Conservation (phyloP, 1,284 basidiomycete species). For the Porogramme epimiltina region DNA sequence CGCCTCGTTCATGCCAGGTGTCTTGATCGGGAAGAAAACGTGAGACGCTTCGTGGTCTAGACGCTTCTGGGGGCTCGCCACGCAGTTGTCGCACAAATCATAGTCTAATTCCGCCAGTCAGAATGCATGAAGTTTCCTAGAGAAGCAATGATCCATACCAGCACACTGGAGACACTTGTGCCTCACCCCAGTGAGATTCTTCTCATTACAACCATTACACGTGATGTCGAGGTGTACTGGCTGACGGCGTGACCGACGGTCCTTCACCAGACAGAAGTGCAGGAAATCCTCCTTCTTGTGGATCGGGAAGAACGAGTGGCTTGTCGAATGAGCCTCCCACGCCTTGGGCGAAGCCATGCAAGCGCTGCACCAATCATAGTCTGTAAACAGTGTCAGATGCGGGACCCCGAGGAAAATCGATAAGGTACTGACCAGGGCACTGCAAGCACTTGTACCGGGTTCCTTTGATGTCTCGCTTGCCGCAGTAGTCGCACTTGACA, state of each 20-base stretch:
- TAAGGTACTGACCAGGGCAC: constrained; percentile 49
- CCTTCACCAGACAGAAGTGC: constrained; percentile 19
- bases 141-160: constrained; percentile 35
- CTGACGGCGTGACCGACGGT: constrained; percentile 10
- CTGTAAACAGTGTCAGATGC: constrained; percentile 2
- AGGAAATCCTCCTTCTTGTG: constrained; percentile 45
- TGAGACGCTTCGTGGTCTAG: constrained; percentile 37
- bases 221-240: constrained; percentile 41
- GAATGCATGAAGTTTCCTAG: neutral
- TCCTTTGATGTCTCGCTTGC: constrained; percentile 51
- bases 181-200: constrained; percentile 56
- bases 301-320: constrained; percentile 70
- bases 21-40: constrained; percentile 65
- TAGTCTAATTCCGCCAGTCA: constrained; percentile 35
- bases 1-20: constrained; percentile 41
- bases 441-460: constrained; percentile 73
- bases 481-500: constrained; percentile 61
- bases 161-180: constrained; percentile 75
- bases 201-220: constrained; percentile 57
- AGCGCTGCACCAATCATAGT: constrained; percentile 66
- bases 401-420: too few relatives aligned
- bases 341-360: constrained; percentile 43
- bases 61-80: constrained; percentile 27
- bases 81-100: constrained; percentile 68
- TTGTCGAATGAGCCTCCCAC: constrained; percentile 15